phyloP scores from a whole-genome alignment of 441 rosid species.

The Arabidopsis hybrid region DNA sequence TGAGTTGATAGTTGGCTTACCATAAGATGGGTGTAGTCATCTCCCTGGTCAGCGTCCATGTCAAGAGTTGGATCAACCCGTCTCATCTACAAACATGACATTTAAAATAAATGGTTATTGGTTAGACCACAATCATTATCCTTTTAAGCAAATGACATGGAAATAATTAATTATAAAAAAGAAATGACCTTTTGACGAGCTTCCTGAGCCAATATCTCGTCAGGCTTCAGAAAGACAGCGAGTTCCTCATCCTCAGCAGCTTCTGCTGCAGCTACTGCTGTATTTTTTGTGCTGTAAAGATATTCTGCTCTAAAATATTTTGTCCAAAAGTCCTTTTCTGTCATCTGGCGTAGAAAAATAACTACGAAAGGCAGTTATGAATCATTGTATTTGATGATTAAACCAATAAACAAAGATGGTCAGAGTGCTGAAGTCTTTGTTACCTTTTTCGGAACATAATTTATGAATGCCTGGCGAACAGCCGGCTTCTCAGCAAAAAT shows the following conservation, averaged over 20 bases:
- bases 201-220: constrained; percentile 79
- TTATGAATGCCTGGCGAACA: neutral
- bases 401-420: neutral
- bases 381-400: neutral
- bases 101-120: constrained; percentile 24
- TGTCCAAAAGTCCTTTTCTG: neutral
- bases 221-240: constrained; percentile 82
- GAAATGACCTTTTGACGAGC: constrained; percentile 67
- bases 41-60: constrained; percentile 91
- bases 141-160: neutral
- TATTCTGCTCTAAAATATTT: neutral
- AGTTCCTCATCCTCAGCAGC: constrained; percentile 90
- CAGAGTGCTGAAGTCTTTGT: neutral
- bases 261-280: neutral
- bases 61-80: constrained; percentile 90
- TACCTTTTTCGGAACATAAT: neutral
- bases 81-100: constrained; percentile 60
- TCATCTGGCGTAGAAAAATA: neutral
- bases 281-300: constrained; percentile 1
- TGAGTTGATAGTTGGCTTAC: constrained; percentile 50
- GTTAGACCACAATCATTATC: neutral
- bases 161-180: constrained; percentile 20
- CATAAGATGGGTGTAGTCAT: constrained; percentile 88
- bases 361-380: neutral
- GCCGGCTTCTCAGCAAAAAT: neutral